phyloP scores from a whole-genome alignment of 257 asterid species.

The Lavandula angustifolia region DNA sequence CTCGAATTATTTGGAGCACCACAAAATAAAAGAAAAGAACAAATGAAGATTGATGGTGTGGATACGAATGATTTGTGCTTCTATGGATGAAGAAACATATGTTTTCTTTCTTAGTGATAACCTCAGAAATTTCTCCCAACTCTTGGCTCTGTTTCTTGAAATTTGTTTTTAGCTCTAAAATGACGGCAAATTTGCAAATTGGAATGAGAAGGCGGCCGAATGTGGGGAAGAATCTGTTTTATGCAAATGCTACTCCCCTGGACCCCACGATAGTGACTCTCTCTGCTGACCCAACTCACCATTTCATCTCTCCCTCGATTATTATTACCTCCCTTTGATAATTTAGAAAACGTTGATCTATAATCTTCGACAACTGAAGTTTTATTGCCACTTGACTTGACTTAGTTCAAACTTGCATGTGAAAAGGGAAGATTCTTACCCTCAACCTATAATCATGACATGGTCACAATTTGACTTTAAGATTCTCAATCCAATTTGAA shows the following conservation, averaged over 20 bases:
- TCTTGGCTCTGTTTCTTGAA: conserved; percentile 10
- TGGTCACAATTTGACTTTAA: conserved; percentile 21
- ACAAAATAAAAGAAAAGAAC: conserved; percentile 10
- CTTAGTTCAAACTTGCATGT: background rate
- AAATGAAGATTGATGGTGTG: conserved; percentile 8
- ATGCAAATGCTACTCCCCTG: conserved; percentile 29
- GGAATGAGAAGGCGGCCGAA: conserved; percentile 32
- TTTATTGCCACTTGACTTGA: too few relatives aligned
- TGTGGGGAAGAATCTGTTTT: conserved; percentile 42
- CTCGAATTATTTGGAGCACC: conserved; percentile 18
- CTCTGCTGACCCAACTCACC: background rate
- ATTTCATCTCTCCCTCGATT: background rate
- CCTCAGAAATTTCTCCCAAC: conserved; percentile 9
- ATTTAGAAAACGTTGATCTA: too few relatives aligned
- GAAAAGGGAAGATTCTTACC: conserved; percentile 22
- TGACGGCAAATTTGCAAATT: conserved; percentile 35
- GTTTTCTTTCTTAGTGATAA: background rate
- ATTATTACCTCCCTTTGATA: background rate
- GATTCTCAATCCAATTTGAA: conserved; percentile 30
- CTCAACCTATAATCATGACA: background rate
- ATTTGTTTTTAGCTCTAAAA: conserved; percentile 20
- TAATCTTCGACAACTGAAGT: too few relatives aligned
- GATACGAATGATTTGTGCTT: conserved; percentile 22
- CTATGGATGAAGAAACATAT: background rate
- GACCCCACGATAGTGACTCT: conserved; percentile 32